Percentiles rank a stretch among this genome's conserved stretches.
These are phyloP conservation scores for Chrysanthemum seticuspe DNA, from an alignment of 129 eudicot genomes.

Conservation along the genomic window DNA sequence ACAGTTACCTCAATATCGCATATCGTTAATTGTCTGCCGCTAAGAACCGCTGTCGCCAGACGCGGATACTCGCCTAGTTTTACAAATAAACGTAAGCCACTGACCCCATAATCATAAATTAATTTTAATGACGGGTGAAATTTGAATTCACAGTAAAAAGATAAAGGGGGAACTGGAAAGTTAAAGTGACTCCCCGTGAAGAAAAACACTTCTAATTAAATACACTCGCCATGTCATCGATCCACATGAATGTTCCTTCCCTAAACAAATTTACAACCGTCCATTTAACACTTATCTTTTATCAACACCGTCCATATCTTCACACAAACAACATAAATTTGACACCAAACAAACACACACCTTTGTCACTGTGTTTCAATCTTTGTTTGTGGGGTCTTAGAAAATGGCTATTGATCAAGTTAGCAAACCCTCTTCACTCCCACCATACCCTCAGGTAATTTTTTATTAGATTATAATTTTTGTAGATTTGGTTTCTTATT, in stretches of 20 bases:
- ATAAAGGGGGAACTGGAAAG: neutral
- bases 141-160: too few species aligned
- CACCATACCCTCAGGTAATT: conserved; percentile 59
- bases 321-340: neutral
- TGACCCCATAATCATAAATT: too few species aligned
- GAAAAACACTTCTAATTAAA: conserved; percentile 13
- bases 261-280: conserved; percentile 7
- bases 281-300: conserved; percentile 21
- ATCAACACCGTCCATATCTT: conserved; percentile 30
- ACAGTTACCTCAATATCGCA: too few species aligned
- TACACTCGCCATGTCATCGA: conserved; percentile 42
- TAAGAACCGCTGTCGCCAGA: too few species aligned
- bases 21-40: too few species aligned
- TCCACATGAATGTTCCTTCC: conserved; percentile 37
- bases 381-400: neutral
- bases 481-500: neutral
- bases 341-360: neutral
- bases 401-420: conserved; percentile 55
- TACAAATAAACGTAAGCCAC: too few species aligned
- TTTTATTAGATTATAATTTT: neutral
- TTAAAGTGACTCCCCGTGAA: conserved; percentile 10
- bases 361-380: conserved; percentile 1
- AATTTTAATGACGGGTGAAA: too few species aligned
- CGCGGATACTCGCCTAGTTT: too few species aligned
- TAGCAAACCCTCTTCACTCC: conserved; percentile 42